Evolutionary conservation across 768 basidiomycete genomes (phyloP).

Genomic region (Serendipita sp.): DNA sequence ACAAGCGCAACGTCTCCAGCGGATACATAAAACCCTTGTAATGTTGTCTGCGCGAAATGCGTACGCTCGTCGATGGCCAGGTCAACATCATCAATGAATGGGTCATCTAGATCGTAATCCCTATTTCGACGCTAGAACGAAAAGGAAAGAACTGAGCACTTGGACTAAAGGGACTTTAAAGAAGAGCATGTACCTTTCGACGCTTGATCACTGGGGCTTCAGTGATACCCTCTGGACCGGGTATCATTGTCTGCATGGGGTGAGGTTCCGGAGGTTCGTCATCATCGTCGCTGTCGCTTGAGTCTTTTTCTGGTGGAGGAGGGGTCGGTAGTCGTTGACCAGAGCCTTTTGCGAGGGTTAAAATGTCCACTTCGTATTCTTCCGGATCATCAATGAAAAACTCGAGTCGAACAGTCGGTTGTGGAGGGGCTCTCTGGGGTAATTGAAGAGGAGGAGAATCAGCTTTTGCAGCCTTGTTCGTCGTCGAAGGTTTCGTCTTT

Average conservation of each 20-base stretch:
- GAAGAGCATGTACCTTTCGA: background rate
- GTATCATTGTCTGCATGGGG: background rate
- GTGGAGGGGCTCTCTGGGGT: conserved; percentile 30
- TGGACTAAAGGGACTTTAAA: too few relatives aligned
- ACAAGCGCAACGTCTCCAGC: conserved; percentile 75
- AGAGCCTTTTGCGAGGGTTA: conserved; percentile 38
- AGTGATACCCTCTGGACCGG: background rate
- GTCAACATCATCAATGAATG: conserved; percentile 97
- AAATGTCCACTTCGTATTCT: conserved; percentile 60
- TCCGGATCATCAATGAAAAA: conserved; percentile 57
- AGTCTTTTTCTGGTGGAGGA: conserved; percentile 29
- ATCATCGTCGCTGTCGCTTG: conserved; percentile 42
- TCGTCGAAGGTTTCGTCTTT: conserved; percentile 38
- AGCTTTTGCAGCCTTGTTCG: conserved; percentile 28
- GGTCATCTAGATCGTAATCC: conserved; percentile 84
- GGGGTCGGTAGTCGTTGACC: conserved; percentile 53
- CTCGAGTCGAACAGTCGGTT: conserved; percentile 51
- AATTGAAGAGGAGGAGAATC: conserved; percentile 41
- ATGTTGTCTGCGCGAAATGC: conserved; percentile 43
- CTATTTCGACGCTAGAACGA: conserved; percentile 2
- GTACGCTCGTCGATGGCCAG: conserved; percentile 80
- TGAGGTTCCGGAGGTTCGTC: conserved; percentile 24
- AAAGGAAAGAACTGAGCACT: conserved; percentile 7
- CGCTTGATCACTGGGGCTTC: conserved; percentile 1
- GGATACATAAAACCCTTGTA: conserved; percentile 59